Base-by-base conservation (phyloP, 495 filamentous ascomycete genomes). In the Penicillium coffeae region DNA sequence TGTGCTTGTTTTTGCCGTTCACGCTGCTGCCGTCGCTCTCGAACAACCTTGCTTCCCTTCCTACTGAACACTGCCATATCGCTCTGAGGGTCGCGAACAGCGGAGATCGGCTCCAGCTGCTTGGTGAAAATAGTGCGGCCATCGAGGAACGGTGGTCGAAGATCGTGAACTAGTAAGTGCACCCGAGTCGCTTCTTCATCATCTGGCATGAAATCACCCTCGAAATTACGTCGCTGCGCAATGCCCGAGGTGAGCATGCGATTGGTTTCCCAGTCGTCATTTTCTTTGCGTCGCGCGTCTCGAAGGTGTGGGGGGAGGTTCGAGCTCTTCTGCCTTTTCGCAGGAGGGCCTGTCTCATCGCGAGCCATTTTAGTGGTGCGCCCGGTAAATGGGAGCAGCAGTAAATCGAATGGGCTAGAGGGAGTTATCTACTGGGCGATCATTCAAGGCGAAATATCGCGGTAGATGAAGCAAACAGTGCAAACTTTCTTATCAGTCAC, bases 11-110 rank as follows among this genome's bases (percentile, higher is more conserved):
- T 92, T 51, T 95, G 89, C 27, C 94, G 82, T 62, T 99, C 94
- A 44, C 89, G 85, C 64, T 95, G 92, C 68, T 92, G 88, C 48
- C 94, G 74, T 55, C 84, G 84, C 50, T 99, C 93, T 59, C 85
- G 86, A 8, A 99, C 94, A 6, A 96, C 88, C 56, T 80, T 87
- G 61, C 93, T 97, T 1, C 94, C 94, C 68, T 96, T 97, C 16
- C 92, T 82, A 72, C 88, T 92, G 55, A 97, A 99, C 12, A 99
- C 89, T 8, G 94, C 94, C 94, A 99, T 95, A 59, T 99, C 94
- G 64, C 94, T 97, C 66, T 97, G 93, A 12, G 89, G 85, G 63
- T 99, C 94, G 12, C 86, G 78, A 10, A 99, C 86, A 8, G 94
- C 94, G 3, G 91, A 89, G 3, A 99, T 87, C 0, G 94, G 94